A percentile compares a stretch with the other conserved stretches of the same genome.
Conservation (phyloP, 768 basidiomycete species). For the Pleurotus eryngii region DNA sequence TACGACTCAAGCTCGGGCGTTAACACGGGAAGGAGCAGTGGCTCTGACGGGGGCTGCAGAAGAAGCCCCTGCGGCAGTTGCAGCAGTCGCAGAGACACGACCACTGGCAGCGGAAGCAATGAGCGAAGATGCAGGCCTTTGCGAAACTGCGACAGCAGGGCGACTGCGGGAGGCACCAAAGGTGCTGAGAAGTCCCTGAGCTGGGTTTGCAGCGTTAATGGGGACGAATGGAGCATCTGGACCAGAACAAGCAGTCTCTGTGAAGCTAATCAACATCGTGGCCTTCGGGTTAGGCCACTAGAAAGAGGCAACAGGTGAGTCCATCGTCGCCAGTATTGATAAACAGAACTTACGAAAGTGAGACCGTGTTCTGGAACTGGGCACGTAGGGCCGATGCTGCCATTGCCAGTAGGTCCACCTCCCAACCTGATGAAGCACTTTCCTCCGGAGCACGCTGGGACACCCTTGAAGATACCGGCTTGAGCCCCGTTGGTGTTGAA, state of each 20-base stretch:
- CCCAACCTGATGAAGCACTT: conserved; percentile 2
- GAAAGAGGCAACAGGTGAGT: not conserved
- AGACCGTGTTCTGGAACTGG: not conserved
- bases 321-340: not conserved
- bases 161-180: not conserved
- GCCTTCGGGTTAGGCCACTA: conserved; percentile 1
- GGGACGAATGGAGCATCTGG: not conserved
- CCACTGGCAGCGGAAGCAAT: not conserved
- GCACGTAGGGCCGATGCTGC: not conserved
- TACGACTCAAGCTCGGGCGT: not conserved
- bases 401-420: conserved; percentile 1
- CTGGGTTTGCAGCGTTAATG: not conserved
- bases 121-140: not conserved
- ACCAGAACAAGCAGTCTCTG: not conserved
- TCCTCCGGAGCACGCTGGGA: not conserved
- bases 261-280: not conserved
- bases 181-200: not conserved
- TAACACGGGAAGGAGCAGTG: not conserved
- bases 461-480: not conserved
- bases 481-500: not conserved
- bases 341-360: not conserved
- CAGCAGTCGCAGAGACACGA: not conserved
- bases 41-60: not conserved
- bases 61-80: not conserved
- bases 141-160: not conserved